Evolutionary conservation across 78 protist genomes (phyloP), one percentile per base, ranked within the genome.

Genomic region (Planoprotostelium fungivorum): DNA sequence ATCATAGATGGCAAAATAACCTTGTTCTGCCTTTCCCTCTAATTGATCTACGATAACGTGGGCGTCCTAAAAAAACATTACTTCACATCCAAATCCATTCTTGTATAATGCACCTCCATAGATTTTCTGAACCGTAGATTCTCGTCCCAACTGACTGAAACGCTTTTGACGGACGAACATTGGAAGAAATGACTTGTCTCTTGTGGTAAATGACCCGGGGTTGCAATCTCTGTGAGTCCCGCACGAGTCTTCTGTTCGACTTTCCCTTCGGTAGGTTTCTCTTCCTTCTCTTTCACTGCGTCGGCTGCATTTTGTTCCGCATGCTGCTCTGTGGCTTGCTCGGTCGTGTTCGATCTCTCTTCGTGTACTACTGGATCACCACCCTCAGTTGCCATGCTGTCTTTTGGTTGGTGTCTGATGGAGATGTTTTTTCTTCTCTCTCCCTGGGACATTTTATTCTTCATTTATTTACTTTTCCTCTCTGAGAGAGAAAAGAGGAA

Each of bases 1-100:
- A 39, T 93, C 95, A 39, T 93, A 93, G 36, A 93, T 87, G 29
- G 95, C 95, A 39, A 87, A 93, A 38, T 87, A 93, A 38, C 93
- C 95, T 85, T 85, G 89, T 9, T 83, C 35, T 83, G 31, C 88
- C 29, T 90, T 89, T 35, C 91, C 91, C 63, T 89, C 92, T 83
- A 87, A 90, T 25, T 86, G n/a, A 87, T 93, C 95, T 31, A 93
- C 86, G 28, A 87, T 87, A 35, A 89, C 92, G 38, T 93, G 95
- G 37, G 90, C 95, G 86, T 93, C 95, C 86, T 84, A 31, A 1
- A n/a, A n/a, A n/a, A n/a, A 10, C 86, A 5, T 28, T 28, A 31
- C 28, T 28, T 1, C 1, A n/a, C 10, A 1, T 1, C 34, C 28
- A 10, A 31, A 1, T 31, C 25, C 1, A 28, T 1, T 1, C 10